Conservation (phyloP, 192 early-diverging fungal genomes). For the Coemansia sp. region DNA sequence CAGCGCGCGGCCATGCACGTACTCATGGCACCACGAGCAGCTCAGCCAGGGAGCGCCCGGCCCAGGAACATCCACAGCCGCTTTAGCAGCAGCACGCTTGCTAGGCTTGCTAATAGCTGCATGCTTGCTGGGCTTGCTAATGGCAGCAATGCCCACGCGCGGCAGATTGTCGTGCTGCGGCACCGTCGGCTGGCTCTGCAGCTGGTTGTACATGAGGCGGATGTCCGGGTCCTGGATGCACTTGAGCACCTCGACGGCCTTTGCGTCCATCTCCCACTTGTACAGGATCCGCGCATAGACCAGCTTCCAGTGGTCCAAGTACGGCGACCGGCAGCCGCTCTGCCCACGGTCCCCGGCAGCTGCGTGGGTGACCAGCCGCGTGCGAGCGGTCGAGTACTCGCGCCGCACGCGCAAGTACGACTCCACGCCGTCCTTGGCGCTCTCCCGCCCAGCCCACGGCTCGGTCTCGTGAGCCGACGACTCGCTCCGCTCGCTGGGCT, state of each 20-base stretch:
- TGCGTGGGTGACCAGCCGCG: conserved; percentile 7
- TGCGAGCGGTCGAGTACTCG: conserved; percentile 22
- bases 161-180: conserved; percentile 37
- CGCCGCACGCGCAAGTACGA: conserved; percentile 23
- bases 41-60: conserved; percentile 39
- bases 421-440: neutral
- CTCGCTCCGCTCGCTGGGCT: too few species aligned
- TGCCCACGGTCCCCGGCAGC: neutral
- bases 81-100: neutral
- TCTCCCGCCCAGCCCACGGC: neutral
- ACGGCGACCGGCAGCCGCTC: conserved; percentile 16
- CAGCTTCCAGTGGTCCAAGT: conserved; percentile 55
- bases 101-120: too few species aligned
- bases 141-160: conserved; percentile 22
- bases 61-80: conserved; percentile 7
- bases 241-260: conserved; percentile 51
- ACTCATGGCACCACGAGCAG: conserved; percentile 56
- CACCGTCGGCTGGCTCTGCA: conserved; percentile 47
- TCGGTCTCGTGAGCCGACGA: too few species aligned
- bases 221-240: conserved; percentile 35
- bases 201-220: conserved; percentile 31
- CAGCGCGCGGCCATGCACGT: conserved; percentile 53
- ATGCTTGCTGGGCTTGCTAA: conserved; percentile 1
- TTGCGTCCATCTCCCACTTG: conserved; percentile 44
- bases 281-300: conserved; percentile 47